phyloP scores from a whole-genome alignment of 805 yeast species.

The Candida parachauliodes region DNA sequence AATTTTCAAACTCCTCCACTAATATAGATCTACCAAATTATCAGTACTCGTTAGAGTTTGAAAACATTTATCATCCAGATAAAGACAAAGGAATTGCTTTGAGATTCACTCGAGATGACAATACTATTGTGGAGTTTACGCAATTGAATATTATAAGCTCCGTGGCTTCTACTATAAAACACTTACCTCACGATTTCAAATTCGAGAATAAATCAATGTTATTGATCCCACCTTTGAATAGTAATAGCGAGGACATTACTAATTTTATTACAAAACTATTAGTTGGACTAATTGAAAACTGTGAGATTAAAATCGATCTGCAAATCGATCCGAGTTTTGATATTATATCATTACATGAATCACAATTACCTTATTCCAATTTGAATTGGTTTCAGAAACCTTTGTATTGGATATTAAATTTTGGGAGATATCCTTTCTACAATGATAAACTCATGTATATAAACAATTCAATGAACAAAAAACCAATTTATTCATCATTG shows the following conservation, averaged over 20 bases:
- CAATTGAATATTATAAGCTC: slow-evolving; percentile 53
- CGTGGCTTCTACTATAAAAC: slow-evolving; percentile 49
- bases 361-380: background rate
- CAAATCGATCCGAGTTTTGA: background rate
- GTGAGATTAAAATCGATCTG: background rate
- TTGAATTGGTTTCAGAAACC: background rate
- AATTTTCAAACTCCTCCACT: slow-evolving; percentile 17
- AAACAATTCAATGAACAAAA: slow-evolving; percentile 3
- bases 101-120: slow-evolving; percentile 8
- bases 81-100: slow-evolving; percentile 39
- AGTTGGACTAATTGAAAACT: slow-evolving; percentile 29
- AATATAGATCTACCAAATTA: slow-evolving; percentile 1
- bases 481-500: background rate
- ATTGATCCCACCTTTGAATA: slow-evolving; percentile 11
- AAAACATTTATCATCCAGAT: slow-evolving; percentile 26
- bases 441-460: slow-evolving; percentile 7
- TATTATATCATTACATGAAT: slow-evolving; percentile 6
- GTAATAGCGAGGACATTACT: slow-evolving; percentile 20
- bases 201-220: slow-evolving; percentile 20
- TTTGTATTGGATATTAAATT: background rate
- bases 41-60: slow-evolving; percentile 12
- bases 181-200: slow-evolving; percentile 40
- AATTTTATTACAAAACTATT: slow-evolving; percentile 36
- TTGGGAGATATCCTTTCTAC: slow-evolving; percentile 2
- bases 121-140: slow-evolving; percentile 30